These are phyloP conservation scores for Colletotrichum spaethianum DNA, from an alignment of 2,329 filamentous ascomycete species.

Conservation along the genomic window DNA sequence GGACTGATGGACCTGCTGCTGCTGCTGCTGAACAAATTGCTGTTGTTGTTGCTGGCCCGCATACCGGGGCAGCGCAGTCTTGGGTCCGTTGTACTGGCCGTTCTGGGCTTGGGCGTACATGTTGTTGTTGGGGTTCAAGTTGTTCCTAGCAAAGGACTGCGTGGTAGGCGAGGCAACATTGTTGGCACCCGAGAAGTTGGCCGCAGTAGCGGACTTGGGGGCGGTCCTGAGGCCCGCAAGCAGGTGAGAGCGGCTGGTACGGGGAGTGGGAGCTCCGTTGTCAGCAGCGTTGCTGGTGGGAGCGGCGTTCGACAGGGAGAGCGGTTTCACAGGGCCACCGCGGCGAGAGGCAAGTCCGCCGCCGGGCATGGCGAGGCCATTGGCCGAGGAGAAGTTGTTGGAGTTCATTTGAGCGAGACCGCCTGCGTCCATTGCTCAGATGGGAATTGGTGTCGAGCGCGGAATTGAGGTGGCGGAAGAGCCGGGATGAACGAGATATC, in stretches of 20 bases:
- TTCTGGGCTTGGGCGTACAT: slow-evolving; percentile 61
- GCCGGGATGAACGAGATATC: slow-evolving; percentile 27
- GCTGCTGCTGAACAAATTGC: slow-evolving; percentile 51
- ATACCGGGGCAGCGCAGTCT: slow-evolving; percentile 70
- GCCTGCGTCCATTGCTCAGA: slow-evolving; percentile 88
- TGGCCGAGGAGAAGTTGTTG: slow-evolving; percentile 80
- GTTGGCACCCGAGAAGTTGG: slow-evolving; percentile 77
- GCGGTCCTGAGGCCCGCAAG: slow-evolving; percentile 94
- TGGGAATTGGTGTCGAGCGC: slow-evolving; percentile 18
- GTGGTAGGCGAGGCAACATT: slow-evolving; percentile 58
- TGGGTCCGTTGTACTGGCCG: slow-evolving; percentile 64
- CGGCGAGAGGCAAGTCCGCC: slow-evolving; percentile 88
- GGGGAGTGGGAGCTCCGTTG: slow-evolving; percentile 82
- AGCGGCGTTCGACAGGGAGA: slow-evolving; percentile 82
- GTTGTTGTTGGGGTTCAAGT: slow-evolving; percentile 59
- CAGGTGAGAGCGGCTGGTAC: slow-evolving; percentile 94
- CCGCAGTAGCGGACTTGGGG: slow-evolving; percentile 85
- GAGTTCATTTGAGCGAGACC: slow-evolving; percentile 99
- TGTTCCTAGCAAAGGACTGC: slow-evolving; percentile 61
- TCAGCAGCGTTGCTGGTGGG: slow-evolving; percentile 77
- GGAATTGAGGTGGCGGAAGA: slow-evolving; percentile 25
- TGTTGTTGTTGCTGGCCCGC: slow-evolving; percentile 52
- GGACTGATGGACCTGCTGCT: slow-evolving; percentile 46
- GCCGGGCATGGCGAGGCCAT: slow-evolving; percentile 81
- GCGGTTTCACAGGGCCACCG: slow-evolving; percentile 90